phyloP scores from a whole-genome alignment of 257 asterid genomes.

The Verbascum thapsus region DNA sequence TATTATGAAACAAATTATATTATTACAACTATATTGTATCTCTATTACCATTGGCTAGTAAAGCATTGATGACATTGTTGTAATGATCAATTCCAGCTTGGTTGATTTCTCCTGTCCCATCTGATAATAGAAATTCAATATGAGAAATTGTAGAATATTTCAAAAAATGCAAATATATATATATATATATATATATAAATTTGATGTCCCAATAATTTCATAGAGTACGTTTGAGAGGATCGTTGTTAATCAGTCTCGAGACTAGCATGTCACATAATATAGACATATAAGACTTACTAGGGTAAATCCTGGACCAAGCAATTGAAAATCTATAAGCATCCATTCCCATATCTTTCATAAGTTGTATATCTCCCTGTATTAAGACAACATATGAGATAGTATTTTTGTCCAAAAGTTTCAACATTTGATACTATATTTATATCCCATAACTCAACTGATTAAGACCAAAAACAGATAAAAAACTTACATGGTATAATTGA shows the following conservation, averaged over 20 bases:
- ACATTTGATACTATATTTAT: background rate
- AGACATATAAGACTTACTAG: constrained; percentile 49
- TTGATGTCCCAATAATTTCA: too few species aligned
- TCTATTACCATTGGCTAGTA: constrained; percentile 61
- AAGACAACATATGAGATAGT: background rate
- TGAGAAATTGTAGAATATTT: background rate
- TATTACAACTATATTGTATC: background rate
- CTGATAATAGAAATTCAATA: constrained; percentile 33
- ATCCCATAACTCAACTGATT: background rate
- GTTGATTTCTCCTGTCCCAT: constrained; percentile 76
- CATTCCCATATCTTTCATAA: constrained; percentile 89
- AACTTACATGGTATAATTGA: constrained; percentile 61
- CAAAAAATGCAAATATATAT: too few species aligned
- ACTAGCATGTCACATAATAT: too few species aligned
- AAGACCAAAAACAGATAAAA: background rate
- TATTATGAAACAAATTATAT: too few species aligned
- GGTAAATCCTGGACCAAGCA: constrained; percentile 89
- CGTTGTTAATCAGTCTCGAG: too few species aligned
- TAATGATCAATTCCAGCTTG: constrained; percentile 89
- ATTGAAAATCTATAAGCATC: constrained; percentile 93
- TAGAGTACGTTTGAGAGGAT: too few species aligned
- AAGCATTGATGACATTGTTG: constrained; percentile 70
- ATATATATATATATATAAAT: too few species aligned
- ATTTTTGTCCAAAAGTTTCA: background rate
- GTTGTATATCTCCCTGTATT: constrained; percentile 68